Conservation (phyloP, 2,329 filamentous ascomycete genomes). For the Fusarium falciforme region DNA sequence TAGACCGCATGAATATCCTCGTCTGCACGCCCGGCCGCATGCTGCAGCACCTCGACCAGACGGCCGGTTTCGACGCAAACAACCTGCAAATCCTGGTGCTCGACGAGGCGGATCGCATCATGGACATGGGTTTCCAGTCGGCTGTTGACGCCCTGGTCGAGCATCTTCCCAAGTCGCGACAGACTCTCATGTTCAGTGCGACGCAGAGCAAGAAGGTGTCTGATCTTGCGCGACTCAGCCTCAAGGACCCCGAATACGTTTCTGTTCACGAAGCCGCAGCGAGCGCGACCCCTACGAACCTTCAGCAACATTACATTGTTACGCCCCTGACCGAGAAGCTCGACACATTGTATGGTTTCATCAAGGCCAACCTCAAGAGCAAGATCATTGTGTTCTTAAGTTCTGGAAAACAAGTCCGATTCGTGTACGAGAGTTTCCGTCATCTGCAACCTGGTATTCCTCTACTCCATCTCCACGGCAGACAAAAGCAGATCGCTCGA, state of each 20-base stretch:
- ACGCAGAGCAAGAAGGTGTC: constrained; percentile 96
- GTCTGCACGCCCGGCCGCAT: constrained; percentile 96
- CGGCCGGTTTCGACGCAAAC: constrained; percentile 87
- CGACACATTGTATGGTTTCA: constrained; percentile 92
- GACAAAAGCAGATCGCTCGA: constrained; percentile 90
- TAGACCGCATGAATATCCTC: constrained; percentile 95
- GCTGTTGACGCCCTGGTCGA: constrained; percentile 94
- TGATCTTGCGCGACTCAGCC: constrained; percentile 87
- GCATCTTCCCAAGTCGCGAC: constrained; percentile 85
- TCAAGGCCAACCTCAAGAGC: constrained; percentile 88
- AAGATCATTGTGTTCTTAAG: constrained; percentile 97
- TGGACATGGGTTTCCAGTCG: constrained; percentile 96
- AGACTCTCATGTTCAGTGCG: constrained; percentile 95
- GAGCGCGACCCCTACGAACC: constrained; percentile 81
- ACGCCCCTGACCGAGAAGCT: constrained; percentile 90
- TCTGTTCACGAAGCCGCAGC: constrained; percentile 88
- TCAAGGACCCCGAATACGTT: constrained; percentile 94
- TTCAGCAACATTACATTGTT: constrained; percentile 92
- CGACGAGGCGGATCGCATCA: constrained; percentile 94
- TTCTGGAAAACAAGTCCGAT: constrained; percentile 95
- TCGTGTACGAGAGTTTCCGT: constrained; percentile 92
- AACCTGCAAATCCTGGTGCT: constrained; percentile 93
- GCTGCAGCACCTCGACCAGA: constrained; percentile 95
- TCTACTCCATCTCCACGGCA: constrained; percentile 90
- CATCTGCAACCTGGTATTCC: constrained; percentile 95